phyloP scores from a whole-genome alignment of 805 yeast genomes.

The Pichia sporocuriosa region DNA sequence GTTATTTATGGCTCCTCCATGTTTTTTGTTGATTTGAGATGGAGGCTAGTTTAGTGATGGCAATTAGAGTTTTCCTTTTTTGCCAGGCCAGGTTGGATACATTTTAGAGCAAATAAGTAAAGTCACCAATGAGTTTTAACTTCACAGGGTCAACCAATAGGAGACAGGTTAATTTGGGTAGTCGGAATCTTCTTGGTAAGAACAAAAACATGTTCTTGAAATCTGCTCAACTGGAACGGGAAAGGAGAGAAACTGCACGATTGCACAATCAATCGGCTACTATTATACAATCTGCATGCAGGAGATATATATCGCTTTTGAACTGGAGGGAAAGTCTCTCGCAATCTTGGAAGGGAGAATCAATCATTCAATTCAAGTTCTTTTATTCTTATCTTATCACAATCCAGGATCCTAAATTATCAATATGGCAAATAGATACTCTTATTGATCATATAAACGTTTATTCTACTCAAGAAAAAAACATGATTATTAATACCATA shows the following conservation, averaged over 20 bases:
- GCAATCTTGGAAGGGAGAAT: conserved; percentile 21
- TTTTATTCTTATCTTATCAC: conserved; percentile 22
- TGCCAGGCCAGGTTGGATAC: too few species aligned
- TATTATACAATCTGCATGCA: conserved; percentile 43
- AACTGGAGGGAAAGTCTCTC: conserved; percentile 20
- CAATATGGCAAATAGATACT: conserved; percentile 10
- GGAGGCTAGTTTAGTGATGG: too few species aligned
- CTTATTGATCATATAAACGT: neutral
- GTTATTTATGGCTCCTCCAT: too few species aligned
- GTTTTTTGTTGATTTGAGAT: too few species aligned
- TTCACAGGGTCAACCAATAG: conserved; percentile 30
- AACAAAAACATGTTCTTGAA: conserved; percentile 44
- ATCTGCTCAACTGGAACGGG: conserved; percentile 60
- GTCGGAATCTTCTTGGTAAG: conserved; percentile 21
- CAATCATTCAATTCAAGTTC: conserved; percentile 24
- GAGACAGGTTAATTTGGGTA: conserved; percentile 46
- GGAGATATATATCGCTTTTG: conserved; percentile 33
- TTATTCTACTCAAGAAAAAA: neutral
- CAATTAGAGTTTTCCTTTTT: too few species aligned
- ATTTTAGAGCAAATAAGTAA: too few species aligned
- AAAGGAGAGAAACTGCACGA: conserved; percentile 52
- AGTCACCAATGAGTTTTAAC: conserved; percentile 19
- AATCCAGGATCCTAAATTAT: conserved; percentile 7
- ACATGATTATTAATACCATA: too few species aligned
- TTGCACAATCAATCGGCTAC: conserved; percentile 42